Base-by-base conservation (phyloP, 2,329 filamentous ascomycete genomes). In the Massarina eburnea region DNA sequence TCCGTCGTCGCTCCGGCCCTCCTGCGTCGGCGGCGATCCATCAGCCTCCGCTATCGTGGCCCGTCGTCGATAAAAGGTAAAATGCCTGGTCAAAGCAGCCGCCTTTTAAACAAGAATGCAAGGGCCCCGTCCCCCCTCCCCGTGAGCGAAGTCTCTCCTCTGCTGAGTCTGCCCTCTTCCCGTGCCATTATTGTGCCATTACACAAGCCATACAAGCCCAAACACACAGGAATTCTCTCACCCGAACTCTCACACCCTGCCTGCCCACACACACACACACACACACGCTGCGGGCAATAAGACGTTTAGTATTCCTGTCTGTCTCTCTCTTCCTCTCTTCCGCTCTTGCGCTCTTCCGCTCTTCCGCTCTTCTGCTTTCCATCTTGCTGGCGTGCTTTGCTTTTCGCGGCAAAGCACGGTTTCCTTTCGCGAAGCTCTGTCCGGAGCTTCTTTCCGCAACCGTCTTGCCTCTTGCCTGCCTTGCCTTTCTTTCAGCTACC, bases 61-160 rank as follows among this genome's bases (percentile, higher is more conserved):
- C 32, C 8, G 17, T 8, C 7, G 4, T 17, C 19, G 32, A 18
- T 35, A 20, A 7, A 14, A 18, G 52, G 51, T 56, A 51, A 54
- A 52, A 58, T 43, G 58, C 57, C 55, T 53, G 50, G 55, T 50
- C 58, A 53, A 42, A 49, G 59, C 57, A 57, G 52, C 49, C 52
- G 39, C 45, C 46, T 43, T 59, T 62, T 60, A 57, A 60, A 55
- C 55, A 59, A 60, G 55, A 55, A 67, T 60, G 63, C 63, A 68
- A 68, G 64, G 65, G 55, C 64, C 55, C 55, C 53, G 53, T 50
- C 54, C 57, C 54, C 54, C 45, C 52, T 51, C 54, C 55, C 38
- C 39, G 12, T 9, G 6, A 10, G 14, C 18, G 29, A 7, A 14
- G 15, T 29, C 27, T 35, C 18, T 21, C 21, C 19, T 26, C 27